A percentile compares a stretch with the other conserved stretches of the same genome.
Conservation (phyloP, 805 yeast genomes). For the Ogataea zsoltii region DNA sequence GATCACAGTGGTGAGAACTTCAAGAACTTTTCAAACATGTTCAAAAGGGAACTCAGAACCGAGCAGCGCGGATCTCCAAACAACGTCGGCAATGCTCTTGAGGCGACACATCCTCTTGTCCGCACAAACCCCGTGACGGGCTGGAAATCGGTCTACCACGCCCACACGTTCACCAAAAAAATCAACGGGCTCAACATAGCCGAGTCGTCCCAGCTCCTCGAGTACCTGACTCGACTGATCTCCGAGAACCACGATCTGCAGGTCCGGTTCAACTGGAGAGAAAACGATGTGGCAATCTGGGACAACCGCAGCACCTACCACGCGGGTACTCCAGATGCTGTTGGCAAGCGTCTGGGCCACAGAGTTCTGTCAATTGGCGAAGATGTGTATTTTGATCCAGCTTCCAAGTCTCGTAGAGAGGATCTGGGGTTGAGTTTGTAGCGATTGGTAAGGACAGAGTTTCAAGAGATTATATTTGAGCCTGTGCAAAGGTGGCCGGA, state of each 20-base stretch:
- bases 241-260: constrained; percentile 54
- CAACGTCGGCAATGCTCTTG: background rate
- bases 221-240: constrained; percentile 40
- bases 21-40: constrained; percentile 37
- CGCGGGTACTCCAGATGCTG: background rate
- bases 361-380: background rate
- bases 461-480: too few species aligned
- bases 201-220: constrained; percentile 49
- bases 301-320: constrained; percentile 32
- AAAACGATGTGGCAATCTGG: constrained; percentile 46
- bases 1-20: constrained; percentile 45
- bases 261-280: constrained; percentile 51
- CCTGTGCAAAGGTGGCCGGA: too few species aligned
- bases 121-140: constrained; percentile 69
- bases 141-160: constrained; percentile 55
- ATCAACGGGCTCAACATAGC: constrained; percentile 52
- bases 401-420: background rate
- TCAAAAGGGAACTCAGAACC: background rate
- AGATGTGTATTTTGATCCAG: background rate
- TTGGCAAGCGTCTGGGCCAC: background rate
- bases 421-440: too few species aligned
- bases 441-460: too few species aligned
- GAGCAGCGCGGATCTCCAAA: background rate
- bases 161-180: constrained; percentile 48
- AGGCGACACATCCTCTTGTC: constrained; percentile 57